Evolutionary conservation across 1,139 yeast genomes (phyloP), one percentile per base, ranked within the genome.

Genomic region (Wickerhamomyces sp.): DNA sequence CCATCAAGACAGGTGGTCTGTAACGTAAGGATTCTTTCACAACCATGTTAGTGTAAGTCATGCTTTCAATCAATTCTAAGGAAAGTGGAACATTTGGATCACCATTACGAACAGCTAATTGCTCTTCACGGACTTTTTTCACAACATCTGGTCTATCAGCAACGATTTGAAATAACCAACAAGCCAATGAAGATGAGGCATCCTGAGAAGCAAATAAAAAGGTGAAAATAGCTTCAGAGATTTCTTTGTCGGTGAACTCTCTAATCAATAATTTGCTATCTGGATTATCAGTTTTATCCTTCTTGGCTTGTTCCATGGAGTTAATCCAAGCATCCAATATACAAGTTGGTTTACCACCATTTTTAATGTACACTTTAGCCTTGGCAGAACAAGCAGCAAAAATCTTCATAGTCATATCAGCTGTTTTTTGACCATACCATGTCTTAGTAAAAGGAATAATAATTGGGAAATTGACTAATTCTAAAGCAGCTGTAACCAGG

Each of bases 1-100:
- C 97, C 98, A 92, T 92, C 44, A 89, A 63, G 49, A 92, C 98
- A 7, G 98, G 98, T 27, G 98, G 98, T 65, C 97, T 83, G 70
- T 85, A 85, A 63, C 98, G 84, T 54, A 92, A 76, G 42, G 92
- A 70, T 70, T 92, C 98, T 68, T 79, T 86, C 46, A 92, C 96
- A 47, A 87, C 96, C 80, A 81, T 80, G 56, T 76, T 73, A 22
- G 98, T 90, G 69, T 87, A 92, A 26, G 68, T 72, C 98, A 92
- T 92, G 55, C 81, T 58, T 48, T 85, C 92, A 50, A 90, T 83
- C 61, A 92, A 67, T 25, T 82, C 90, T 44, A 87, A 72, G 37
- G 75, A 65, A 49, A 90, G 70, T 38, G 72, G 79, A 41, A 65
- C 70, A 48, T 64, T 58, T 42, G 86, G 81, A 60, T 90, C 92